Conservation (phyloP, 139 green algal genomes). For the Coccomyxa sp. region DNA sequence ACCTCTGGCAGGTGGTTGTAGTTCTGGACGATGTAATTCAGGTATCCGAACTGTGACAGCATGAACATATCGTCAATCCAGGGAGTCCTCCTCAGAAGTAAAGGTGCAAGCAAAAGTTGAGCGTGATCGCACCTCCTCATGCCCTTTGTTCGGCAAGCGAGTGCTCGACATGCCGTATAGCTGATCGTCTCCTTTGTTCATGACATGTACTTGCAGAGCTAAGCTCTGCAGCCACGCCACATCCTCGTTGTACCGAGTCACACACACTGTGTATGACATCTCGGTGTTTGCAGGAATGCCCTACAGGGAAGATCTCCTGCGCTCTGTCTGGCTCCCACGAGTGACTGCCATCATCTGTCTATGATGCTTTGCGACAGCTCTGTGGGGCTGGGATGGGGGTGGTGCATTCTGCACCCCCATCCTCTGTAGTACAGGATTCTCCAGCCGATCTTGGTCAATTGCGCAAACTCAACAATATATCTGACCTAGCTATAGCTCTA, state of each 20-base stretch:
- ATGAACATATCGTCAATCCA: neutral
- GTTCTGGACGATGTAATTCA: neutral
- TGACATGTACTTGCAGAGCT: conserved; percentile 1
- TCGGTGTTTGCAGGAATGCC: neutral
- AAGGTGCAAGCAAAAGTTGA: neutral
- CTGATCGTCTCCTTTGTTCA: neutral
- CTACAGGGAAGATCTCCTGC: neutral
- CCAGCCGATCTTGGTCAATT: too few relatives aligned
- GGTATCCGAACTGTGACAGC: neutral
- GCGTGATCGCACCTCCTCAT: neutral
- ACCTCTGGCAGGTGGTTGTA: neutral
- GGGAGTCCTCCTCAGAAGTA: neutral
- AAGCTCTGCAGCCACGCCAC: neutral
- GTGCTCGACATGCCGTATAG: neutral
- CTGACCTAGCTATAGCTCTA: too few relatives aligned
- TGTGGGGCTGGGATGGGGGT: too few relatives aligned
- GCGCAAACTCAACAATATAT: too few relatives aligned
- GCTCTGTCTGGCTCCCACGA: neutral
- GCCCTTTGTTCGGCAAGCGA: neutral
- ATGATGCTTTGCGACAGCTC: too few relatives aligned
- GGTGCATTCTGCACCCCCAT: too few relatives aligned
- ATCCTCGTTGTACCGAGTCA: neutral
- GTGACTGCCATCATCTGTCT: too few relatives aligned
- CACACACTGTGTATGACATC: neutral
- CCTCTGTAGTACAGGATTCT: too few relatives aligned